phyloP scores from a whole-genome alignment of 75 land plant genomes.

The Sequoiadendron giganteum region DNA sequence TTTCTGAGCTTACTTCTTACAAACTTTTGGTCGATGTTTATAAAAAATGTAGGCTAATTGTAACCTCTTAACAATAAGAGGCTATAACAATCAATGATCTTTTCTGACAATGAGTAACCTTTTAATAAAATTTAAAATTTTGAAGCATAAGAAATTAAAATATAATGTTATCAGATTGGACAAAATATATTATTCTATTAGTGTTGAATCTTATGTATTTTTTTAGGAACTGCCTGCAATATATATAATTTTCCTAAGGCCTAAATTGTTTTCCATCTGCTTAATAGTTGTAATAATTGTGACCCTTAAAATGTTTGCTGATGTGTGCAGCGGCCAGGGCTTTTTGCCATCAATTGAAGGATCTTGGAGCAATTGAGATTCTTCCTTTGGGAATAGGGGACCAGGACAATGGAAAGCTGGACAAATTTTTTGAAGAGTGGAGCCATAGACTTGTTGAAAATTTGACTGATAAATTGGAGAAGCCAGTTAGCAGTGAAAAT shows the following conservation, averaged over 20 bases:
- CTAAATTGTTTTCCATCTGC: neutral
- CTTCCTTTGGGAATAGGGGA: conserved; percentile 63
- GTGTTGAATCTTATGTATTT: neutral
- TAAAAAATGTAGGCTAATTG: too few relatives aligned
- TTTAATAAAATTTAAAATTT: too few relatives aligned
- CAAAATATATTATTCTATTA: neutral
- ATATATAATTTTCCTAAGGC: neutral
- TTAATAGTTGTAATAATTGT: neutral
- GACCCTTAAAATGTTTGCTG: neutral
- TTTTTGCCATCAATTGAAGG: conserved; percentile 44
- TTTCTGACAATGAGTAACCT: too few relatives aligned
- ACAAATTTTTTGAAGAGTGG: conserved; percentile 65
- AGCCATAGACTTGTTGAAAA: conserved; percentile 32
- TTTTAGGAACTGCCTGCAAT: neutral
- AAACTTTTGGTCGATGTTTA: too few relatives aligned
- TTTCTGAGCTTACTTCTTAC: too few relatives aligned
- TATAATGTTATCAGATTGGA: neutral
- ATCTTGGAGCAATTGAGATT: conserved; percentile 62
- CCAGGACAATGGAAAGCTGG: conserved; percentile 70
- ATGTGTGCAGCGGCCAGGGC: conserved; percentile 46
- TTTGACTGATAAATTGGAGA: conserved; percentile 22
- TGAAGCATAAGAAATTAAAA: too few relatives aligned
- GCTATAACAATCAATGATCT: too few relatives aligned
- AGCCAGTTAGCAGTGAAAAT: conserved; percentile 12
- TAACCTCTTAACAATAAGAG: too few relatives aligned